Conservation (phyloP, 345 rosid species). For the Eucalyptus curtisii region DNA sequence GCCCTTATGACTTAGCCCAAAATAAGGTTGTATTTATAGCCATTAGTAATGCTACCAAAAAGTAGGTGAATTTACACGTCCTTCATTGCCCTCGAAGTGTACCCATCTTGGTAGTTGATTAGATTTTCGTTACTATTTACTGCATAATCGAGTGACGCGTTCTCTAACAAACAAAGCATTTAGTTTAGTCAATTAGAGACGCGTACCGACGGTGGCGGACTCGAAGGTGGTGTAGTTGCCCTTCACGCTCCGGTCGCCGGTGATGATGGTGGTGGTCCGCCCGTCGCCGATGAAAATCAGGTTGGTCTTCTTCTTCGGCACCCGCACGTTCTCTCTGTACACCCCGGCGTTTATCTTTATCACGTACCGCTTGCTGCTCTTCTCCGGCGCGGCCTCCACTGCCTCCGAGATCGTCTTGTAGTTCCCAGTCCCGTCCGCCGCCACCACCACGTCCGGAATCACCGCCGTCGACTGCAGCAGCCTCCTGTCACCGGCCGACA, state of each 20-base stretch:
- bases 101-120: background rate
- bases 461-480: constrained; percentile 52
- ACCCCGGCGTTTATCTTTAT: constrained; percentile 68
- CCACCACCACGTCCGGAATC: constrained; percentile 56
- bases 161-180: background rate
- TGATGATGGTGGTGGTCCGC: constrained; percentile 47
- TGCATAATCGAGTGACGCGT: background rate
- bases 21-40: background rate
- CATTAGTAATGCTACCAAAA: background rate
- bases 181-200: background rate
- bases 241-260: constrained; percentile 53
- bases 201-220: constrained; percentile 91
- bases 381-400: constrained; percentile 60
- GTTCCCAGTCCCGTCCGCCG: constrained; percentile 77
- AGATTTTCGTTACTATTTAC: background rate
- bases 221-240: constrained; percentile 79
- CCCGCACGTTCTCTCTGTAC: constrained; percentile 72
- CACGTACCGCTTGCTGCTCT: constrained; percentile 48
- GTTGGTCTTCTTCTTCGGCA: constrained; percentile 48
- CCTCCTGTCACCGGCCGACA: constrained; percentile 50
- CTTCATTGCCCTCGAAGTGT: background rate
- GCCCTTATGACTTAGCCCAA: too few relatives aligned
- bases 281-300: constrained; percentile 83
- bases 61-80: background rate
- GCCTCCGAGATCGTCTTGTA: constrained; percentile 47